These are phyloP conservation scores for Lenwebbia sp. DNA, from an alignment of 345 rosid genomes.

Conservation along the genomic window DNA sequence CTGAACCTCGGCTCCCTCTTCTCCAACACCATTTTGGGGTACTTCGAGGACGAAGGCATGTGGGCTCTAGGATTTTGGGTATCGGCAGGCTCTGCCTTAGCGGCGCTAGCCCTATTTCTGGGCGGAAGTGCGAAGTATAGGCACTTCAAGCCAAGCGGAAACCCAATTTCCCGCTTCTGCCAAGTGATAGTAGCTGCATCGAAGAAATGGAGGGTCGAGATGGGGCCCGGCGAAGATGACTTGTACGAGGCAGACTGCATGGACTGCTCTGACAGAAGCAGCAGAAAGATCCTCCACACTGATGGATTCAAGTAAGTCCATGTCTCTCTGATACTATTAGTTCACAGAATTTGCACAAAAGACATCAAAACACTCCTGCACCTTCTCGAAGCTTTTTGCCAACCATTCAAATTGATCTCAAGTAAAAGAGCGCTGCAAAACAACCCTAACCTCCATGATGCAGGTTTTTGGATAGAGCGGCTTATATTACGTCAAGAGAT, in stretches of 20 bases:
- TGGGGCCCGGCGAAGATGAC: slow-evolving; percentile 30
- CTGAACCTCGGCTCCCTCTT: slow-evolving; percentile 92
- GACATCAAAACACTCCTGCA: neutral
- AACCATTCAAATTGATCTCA: neutral
- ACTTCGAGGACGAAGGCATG: slow-evolving; percentile 85
- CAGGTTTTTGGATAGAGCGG: slow-evolving; percentile 95
- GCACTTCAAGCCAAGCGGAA: slow-evolving; percentile 82
- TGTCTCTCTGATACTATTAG: neutral
- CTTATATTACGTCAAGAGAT: slow-evolving; percentile 55
- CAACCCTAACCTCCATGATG: neutral
- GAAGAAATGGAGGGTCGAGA: slow-evolving; percentile 50
- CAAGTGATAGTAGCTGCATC: slow-evolving; percentile 78
- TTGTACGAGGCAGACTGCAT: slow-evolving; percentile 34
- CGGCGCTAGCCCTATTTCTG: slow-evolving; percentile 66
- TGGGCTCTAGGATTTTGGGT: slow-evolving; percentile 98
- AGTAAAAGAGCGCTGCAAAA: neutral
- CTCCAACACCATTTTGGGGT: slow-evolving; percentile 85
- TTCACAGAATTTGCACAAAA: neutral
- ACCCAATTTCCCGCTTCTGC: slow-evolving; percentile 73
- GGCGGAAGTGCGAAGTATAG: slow-evolving; percentile 66
- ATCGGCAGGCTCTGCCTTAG: slow-evolving; percentile 78
- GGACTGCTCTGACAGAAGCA: slow-evolving; percentile 25
- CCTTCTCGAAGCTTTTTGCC: neutral
- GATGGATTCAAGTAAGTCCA: slow-evolving; percentile 74
- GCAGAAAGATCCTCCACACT: slow-evolving; percentile 76